Percentiles rank a stretch among this genome's conserved stretches.
These are phyloP conservation scores for Fusarium burgessii DNA, from an alignment of 2,329 filamentous ascomycete genomes.

Conservation along the genomic window DNA sequence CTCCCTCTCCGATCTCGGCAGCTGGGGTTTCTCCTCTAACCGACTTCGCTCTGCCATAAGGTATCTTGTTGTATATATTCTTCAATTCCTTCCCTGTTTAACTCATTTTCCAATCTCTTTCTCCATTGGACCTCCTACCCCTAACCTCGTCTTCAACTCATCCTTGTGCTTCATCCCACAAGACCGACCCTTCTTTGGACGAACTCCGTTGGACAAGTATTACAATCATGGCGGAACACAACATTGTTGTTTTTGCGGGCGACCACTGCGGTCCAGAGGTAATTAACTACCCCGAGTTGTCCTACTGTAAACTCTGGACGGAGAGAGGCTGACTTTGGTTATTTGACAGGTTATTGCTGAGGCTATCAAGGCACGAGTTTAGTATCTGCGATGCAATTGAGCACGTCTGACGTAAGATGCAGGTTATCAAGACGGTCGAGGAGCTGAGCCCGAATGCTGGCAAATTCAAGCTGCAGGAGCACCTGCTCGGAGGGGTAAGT, in stretches of 20 bases:
- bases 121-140: no score
- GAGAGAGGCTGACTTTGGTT: constrained; percentile 29
- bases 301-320: background rate
- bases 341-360: constrained; percentile 76
- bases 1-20: background rate
- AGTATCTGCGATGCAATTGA: background rate
- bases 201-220: background rate
- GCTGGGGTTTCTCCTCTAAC: background rate
- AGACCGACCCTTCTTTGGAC: background rate
- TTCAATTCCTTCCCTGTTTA: background rate
- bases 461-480: constrained; percentile 90
- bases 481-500: constrained; percentile 90
- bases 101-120: background rate
- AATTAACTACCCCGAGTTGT: constrained; percentile 46
- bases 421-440: constrained; percentile 86
- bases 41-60: background rate
- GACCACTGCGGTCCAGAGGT: constrained; percentile 92
- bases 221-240: constrained; percentile 73
- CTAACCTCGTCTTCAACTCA: background rate
- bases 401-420: constrained; percentile 4
- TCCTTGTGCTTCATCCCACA: background rate
- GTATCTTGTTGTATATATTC: background rate
- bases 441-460: constrained; percentile 73
- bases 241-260: constrained; percentile 84
- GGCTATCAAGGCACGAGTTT: constrained; percentile 78